A percentile compares a stretch with the other conserved stretches of the same genome.
Evolutionary conservation across 2,329 filamentous ascomycete genomes (phyloP).

Genomic region (Furcasterigmium sp.): DNA sequence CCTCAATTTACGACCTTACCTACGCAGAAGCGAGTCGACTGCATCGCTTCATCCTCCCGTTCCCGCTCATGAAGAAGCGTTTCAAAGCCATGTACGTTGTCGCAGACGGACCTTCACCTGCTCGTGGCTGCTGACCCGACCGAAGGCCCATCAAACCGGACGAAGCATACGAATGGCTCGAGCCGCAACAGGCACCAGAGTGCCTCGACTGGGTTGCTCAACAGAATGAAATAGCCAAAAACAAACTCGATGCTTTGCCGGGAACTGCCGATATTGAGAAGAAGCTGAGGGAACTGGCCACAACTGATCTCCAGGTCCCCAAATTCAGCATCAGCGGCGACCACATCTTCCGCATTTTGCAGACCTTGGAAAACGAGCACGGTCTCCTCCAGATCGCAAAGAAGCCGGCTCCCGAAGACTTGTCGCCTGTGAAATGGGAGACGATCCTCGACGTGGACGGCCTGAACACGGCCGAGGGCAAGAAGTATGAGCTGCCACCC

Average conservation of each 20-base stretch:
- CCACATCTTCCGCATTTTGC: background rate
- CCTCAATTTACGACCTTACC: too few relatives aligned
- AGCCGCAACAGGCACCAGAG: background rate
- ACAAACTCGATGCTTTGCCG: background rate
- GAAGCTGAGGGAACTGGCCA: background rate
- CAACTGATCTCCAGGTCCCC: background rate
- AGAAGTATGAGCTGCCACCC: background rate
- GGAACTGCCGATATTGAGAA: background rate
- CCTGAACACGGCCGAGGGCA: background rate
- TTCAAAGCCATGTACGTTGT: too few relatives aligned
- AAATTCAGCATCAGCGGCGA: background rate
- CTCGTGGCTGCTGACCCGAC: too few relatives aligned
- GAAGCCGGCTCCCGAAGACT: background rate
- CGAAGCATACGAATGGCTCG: background rate
- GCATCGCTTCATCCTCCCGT: too few relatives aligned
- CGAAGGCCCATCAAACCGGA: background rate
- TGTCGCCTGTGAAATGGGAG: background rate
- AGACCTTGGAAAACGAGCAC: background rate
- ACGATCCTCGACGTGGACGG: background rate
- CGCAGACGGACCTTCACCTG: too few relatives aligned
- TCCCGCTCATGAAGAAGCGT: too few relatives aligned
- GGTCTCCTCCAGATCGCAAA: conserved; percentile 5
- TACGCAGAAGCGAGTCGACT: too few relatives aligned
- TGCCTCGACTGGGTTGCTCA: background rate
- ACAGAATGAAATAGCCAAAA: background rate